Percentiles rank a stretch among this genome's conserved stretches.
Conservation (phyloP, 2,329 filamentous ascomycete species). For the Ceratocystis destructans region DNA sequence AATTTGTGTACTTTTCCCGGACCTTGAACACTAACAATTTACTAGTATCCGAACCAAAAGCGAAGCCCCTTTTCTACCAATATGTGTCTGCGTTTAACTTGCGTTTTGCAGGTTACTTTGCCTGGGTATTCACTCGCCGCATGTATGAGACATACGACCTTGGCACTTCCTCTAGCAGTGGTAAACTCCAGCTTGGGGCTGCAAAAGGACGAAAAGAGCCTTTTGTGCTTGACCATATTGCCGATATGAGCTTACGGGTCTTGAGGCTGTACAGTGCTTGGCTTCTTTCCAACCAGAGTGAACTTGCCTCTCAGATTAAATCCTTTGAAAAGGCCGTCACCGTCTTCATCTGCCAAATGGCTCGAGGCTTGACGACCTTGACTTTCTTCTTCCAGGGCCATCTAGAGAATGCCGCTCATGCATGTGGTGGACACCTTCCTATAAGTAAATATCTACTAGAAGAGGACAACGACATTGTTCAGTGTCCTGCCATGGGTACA, state of each 20-base stretch:
- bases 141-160: constrained; percentile 13
- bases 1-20: neutral
- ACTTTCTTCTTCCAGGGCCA: constrained; percentile 16
- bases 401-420: constrained; percentile 10
- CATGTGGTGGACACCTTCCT: constrained; percentile 9
- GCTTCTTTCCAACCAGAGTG: constrained; percentile 17
- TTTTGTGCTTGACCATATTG: constrained; percentile 1
- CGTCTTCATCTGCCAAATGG: constrained; percentile 16
- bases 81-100: constrained; percentile 13
- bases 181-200: constrained; percentile 30
- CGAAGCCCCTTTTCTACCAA: constrained; percentile 15
- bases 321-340: constrained; percentile 10
- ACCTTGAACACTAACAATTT: neutral
- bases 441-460: constrained; percentile 17
- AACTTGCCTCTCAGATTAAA: constrained; percentile 10
- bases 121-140: constrained; percentile 10
- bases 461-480: constrained; percentile 19
- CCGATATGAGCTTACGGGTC: constrained; percentile 18
- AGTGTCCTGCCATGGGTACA: constrained; percentile 13
- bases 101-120: constrained; percentile 16
- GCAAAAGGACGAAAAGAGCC: constrained; percentile 1
- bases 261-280: constrained; percentile 19
- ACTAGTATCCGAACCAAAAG: constrained; percentile 33
- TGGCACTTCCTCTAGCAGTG: constrained; percentile 7
- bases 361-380: constrained; percentile 17